Conservation (phyloP, 2,329 filamentous ascomycete genomes). For the Cladosporium sphaerospermum region DNA sequence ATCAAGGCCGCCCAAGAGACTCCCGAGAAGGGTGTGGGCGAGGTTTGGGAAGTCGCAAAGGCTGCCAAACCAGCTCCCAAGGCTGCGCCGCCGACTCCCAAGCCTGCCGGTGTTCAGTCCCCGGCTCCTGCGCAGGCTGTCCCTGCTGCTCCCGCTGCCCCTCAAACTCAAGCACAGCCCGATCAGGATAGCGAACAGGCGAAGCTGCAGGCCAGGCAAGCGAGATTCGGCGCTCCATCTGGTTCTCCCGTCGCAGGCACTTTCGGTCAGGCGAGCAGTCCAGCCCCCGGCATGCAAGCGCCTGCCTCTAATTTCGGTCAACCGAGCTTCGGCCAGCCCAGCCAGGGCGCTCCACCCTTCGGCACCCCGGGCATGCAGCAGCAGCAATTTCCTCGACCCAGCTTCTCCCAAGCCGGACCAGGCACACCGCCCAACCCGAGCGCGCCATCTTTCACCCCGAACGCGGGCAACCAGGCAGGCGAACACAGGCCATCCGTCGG, state of each 20-base stretch:
- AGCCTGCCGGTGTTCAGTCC: constrained; percentile 5
- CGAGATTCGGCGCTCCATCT: constrained; percentile 20
- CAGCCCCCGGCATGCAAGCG: constrained; percentile 3
- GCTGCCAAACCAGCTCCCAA: constrained; percentile 37
- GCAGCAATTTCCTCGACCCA: constrained; percentile 9
- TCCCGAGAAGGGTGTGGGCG: constrained; percentile 71
- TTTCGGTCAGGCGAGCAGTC: constrained; percentile 18
- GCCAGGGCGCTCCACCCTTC: constrained; percentile 1
- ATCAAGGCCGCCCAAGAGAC: constrained; percentile 79
- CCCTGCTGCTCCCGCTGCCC: neutral
- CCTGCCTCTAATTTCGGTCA: constrained; percentile 17
- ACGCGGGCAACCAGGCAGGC: constrained; percentile 11
- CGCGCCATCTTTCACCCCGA: constrained; percentile 14
- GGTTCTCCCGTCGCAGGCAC: constrained; percentile 5
- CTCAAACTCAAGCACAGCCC: neutral
- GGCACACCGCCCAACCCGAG: constrained; percentile 16
- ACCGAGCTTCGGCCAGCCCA: constrained; percentile 7
- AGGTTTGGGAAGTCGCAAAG: constrained; percentile 82
- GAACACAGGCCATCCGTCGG: constrained; percentile 14
- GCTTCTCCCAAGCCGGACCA: constrained; percentile 1
- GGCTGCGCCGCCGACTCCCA: constrained; percentile 15
- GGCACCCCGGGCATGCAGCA: neutral
- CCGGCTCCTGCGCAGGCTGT: constrained; percentile 9
- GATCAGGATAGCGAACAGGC: constrained; percentile 15
- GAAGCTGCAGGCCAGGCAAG: constrained; percentile 20